Evolutionary conservation across 2,329 filamentous ascomycete genomes (phyloP).

Genomic region (Cercospora zeae-maydis): DNA sequence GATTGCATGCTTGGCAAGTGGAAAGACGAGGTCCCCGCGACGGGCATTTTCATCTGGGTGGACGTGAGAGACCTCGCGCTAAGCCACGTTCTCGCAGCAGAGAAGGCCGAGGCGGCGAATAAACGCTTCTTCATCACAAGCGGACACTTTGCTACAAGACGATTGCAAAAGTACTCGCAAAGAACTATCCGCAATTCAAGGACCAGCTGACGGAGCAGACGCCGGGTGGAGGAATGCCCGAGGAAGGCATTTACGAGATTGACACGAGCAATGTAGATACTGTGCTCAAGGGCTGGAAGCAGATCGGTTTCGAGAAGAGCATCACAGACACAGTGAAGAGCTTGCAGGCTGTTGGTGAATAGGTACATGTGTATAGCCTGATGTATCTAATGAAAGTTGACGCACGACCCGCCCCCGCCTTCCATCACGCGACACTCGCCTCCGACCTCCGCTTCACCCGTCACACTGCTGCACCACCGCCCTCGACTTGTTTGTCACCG

Average conservation of each 20-base stretch:
- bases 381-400: background rate
- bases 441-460: background rate
- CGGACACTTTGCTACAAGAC: slow-evolving; percentile 58
- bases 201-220: slow-evolving; percentile 40
- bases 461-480: no score
- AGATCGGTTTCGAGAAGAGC: slow-evolving; percentile 55
- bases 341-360: slow-evolving; percentile 49
- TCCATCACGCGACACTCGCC: background rate
- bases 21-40: slow-evolving; percentile 56
- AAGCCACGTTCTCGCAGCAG: slow-evolving; percentile 34
- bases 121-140: slow-evolving; percentile 59
- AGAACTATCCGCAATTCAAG: slow-evolving; percentile 54
- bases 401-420: no score
- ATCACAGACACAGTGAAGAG: slow-evolving; percentile 62
- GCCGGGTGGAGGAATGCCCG: slow-evolving; percentile 46
- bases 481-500: slow-evolving; percentile 4
- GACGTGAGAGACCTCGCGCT: slow-evolving; percentile 28
- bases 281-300: slow-evolving; percentile 58
- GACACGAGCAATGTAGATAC: slow-evolving; percentile 52
- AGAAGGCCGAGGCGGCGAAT: slow-evolving; percentile 55
- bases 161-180: slow-evolving; percentile 55
- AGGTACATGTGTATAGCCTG: background rate
- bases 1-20: slow-evolving; percentile 60
- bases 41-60: slow-evolving; percentile 33
- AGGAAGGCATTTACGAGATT: slow-evolving; percentile 52